These are phyloP conservation scores for Fusarium proliferatum DNA, from an alignment of 2,329 filamentous ascomycete genomes.

Conservation along the genomic window DNA sequence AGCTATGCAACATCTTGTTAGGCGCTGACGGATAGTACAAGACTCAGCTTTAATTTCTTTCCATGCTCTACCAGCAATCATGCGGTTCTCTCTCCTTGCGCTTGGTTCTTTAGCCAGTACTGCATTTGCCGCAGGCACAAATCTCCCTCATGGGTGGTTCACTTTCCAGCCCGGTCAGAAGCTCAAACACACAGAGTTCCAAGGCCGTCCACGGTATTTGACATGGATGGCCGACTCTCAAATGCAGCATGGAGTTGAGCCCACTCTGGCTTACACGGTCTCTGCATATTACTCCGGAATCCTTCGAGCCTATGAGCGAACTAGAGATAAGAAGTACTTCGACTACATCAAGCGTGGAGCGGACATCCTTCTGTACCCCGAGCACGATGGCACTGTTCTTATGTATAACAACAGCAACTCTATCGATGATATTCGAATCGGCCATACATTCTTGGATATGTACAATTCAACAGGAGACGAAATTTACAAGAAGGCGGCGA, in stretches of 20 bases:
- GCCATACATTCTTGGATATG: constrained; percentile 30
- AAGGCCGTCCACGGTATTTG: constrained; percentile 37
- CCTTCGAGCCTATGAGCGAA: constrained; percentile 34
- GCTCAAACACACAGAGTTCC: constrained; percentile 11
- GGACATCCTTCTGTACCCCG: constrained; percentile 40
- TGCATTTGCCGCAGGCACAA: constrained; percentile 3
- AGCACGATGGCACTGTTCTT: constrained; percentile 33
- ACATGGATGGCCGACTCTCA: constrained; percentile 46
- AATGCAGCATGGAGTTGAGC: constrained; percentile 43
- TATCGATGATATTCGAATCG: constrained; percentile 33
- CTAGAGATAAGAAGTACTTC: constrained; percentile 36
- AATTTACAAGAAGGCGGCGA: constrained; percentile 32
- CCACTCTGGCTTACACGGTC: constrained; percentile 41
- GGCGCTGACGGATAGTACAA: too few relatives aligned
- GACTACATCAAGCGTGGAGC: constrained; percentile 42
- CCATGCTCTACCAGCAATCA: neutral
- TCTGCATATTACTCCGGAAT: constrained; percentile 33
- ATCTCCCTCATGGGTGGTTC: constrained; percentile 28
- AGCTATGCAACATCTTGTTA: neutral
- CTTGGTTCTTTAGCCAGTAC: neutral
- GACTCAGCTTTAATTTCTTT: fast-evolving
- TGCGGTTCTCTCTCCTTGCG: neutral
- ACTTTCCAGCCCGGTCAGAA: constrained; percentile 21
- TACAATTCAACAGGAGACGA: constrained; percentile 25
- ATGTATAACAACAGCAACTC: constrained; percentile 35